These are phyloP conservation scores for Triglochin maritima DNA, from an alignment of 106 monocot species.

Conservation along the genomic window DNA sequence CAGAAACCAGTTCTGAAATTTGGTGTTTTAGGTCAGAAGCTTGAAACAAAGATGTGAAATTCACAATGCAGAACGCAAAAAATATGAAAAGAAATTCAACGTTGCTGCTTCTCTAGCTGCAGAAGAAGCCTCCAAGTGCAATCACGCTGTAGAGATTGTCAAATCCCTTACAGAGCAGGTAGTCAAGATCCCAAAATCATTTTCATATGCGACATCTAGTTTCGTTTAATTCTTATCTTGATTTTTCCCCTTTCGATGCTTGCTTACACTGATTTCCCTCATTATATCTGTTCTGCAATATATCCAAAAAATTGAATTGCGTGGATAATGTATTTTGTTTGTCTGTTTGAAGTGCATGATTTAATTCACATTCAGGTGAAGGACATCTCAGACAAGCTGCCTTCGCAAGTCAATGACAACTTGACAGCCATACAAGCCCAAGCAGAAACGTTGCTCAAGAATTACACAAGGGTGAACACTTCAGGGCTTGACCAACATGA, in stretches of 20 bases:
- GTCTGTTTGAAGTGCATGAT: too few species aligned
- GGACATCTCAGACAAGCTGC: slow-evolving; percentile 35
- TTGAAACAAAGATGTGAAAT: slow-evolving; percentile 38
- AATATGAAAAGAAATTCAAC: slow-evolving; percentile 40
- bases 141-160: slow-evolving; percentile 26
- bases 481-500: slow-evolving; percentile 16
- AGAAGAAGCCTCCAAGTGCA: slow-evolving; percentile 30
- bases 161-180: slow-evolving; percentile 40
- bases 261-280: too few species aligned
- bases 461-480: background rate
- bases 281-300: too few species aligned
- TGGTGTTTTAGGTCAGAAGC: slow-evolving; percentile 25
- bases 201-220: background rate
- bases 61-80: slow-evolving; percentile 35
- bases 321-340: too few species aligned
- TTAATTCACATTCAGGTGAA: slow-evolving; percentile 38
- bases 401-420: slow-evolving; percentile 27
- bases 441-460: slow-evolving; percentile 35
- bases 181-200: background rate
- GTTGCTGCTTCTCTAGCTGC: slow-evolving; percentile 18
- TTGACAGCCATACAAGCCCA: slow-evolving; percentile 28
- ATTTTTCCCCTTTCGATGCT: too few species aligned
- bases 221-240: background rate
- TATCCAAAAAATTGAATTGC: too few species aligned
- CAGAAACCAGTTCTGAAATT: background rate